These are phyloP conservation scores for Westerdykella ornata DNA, from an alignment of 2,329 filamentous ascomycete species.

Conservation along the genomic window DNA sequence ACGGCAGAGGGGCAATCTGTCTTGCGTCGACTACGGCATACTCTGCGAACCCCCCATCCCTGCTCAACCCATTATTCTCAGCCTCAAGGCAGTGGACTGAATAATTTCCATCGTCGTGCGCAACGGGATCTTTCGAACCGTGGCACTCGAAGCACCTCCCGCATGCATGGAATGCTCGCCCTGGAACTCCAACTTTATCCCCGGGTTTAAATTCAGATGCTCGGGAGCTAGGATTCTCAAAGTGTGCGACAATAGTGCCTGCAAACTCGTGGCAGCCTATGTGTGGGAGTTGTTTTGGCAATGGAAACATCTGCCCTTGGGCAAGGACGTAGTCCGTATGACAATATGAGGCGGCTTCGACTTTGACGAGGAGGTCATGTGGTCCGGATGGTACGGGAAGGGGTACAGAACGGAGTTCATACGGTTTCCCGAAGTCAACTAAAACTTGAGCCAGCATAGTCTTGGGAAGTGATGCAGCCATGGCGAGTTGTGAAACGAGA, in stretches of 20 bases:
- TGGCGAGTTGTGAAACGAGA: neutral
- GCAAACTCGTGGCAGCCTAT: conserved; percentile 45
- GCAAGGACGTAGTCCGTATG: conserved; percentile 41
- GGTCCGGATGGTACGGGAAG: conserved; percentile 27
- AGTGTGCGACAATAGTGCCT: conserved; percentile 38
- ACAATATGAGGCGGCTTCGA: conserved; percentile 45
- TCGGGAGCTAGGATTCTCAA: conserved; percentile 14
- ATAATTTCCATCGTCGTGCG: conserved; percentile 36
- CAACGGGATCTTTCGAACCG: conserved; percentile 18
- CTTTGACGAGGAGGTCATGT: conserved; percentile 42
- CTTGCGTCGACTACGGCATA: conserved; percentile 41
- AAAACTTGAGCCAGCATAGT: conserved; percentile 41
- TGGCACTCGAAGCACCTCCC: conserved; percentile 40
- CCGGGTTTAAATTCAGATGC: conserved; percentile 20
- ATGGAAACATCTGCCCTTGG: conserved; percentile 28
- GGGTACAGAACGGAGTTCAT: conserved; percentile 34
- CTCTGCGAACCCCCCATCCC: conserved; percentile 39
- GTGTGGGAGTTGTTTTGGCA: conserved; percentile 39
- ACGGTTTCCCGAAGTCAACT: conserved; percentile 39
- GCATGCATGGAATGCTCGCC: conserved; percentile 40
- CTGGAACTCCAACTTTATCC: conserved; percentile 38
- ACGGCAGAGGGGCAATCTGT: conserved; percentile 34
- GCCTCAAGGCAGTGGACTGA: conserved; percentile 37
- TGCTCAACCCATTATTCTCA: conserved; percentile 28
- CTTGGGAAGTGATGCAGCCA: conserved; percentile 15